Conservation (phyloP, 805 yeast genomes). For the Candida sonorensis region DNA sequence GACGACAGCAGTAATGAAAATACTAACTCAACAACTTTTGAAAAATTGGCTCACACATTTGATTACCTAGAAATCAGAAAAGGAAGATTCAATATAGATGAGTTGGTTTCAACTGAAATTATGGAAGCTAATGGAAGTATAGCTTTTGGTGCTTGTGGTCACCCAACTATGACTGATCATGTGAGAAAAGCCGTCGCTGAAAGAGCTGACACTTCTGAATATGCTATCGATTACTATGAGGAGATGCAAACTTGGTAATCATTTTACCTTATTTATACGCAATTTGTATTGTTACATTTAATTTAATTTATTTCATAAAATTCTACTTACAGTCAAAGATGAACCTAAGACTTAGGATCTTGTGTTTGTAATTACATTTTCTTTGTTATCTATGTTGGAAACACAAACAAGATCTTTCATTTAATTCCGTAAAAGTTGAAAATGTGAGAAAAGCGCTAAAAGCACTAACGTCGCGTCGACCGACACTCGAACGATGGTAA, state of each 20-base stretch:
- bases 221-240: slow-evolving; percentile 26
- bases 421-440: too few relatives aligned
- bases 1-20: slow-evolving; percentile 10
- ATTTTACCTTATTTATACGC: background rate
- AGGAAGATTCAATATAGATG: slow-evolving; percentile 36
- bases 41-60: slow-evolving; percentile 19
- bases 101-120: slow-evolving; percentile 32
- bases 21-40: slow-evolving; percentile 5
- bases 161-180: slow-evolving; percentile 33
- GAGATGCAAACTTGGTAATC: slow-evolving; percentile 30
- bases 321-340: too few relatives aligned
- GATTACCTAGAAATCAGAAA: slow-evolving; percentile 35
- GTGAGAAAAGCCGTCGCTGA: slow-evolving; percentile 20
- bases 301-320: too few relatives aligned
- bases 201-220: slow-evolving; percentile 5
- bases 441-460: too few relatives aligned
- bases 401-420: too few relatives aligned
- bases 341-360: too few relatives aligned
- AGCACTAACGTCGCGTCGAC: too few relatives aligned
- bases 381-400: too few relatives aligned
- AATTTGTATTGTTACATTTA: too few relatives aligned
- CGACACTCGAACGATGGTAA: too few relatives aligned
- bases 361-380: too few relatives aligned
- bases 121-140: slow-evolving; percentile 30
- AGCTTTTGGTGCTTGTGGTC: slow-evolving; percentile 46